These are phyloP conservation scores for Auricularia sp. DNA, from an alignment of 768 basidiomycete species.

Conservation along the genomic window DNA sequence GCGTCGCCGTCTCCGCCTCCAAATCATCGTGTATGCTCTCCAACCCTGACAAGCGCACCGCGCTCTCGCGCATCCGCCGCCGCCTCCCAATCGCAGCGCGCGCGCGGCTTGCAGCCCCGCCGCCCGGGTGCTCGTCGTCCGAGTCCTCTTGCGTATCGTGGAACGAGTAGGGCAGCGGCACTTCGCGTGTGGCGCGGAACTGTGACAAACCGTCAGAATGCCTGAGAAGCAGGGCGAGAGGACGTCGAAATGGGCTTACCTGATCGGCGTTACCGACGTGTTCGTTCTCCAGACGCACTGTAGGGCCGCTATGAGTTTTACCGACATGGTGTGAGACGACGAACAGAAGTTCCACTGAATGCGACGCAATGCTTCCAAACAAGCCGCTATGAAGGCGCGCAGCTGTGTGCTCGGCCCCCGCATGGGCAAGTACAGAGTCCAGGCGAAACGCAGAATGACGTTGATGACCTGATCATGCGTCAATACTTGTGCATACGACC, in stretches of 20 bases:
- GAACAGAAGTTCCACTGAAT: slow-evolving; percentile 89
- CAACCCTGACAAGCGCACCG: neutral
- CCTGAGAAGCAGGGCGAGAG: neutral
- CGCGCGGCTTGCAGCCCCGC: neutral
- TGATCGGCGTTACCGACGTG: slow-evolving; percentile 90
- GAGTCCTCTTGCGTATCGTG: slow-evolving; percentile 33
- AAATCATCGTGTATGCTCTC: neutral
- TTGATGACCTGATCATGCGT: slow-evolving; percentile 49
- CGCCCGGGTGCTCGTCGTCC: slow-evolving; percentile 19
- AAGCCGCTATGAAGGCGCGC: slow-evolving; percentile 54
- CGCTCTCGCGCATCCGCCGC: neutral
- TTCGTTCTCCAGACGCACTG: slow-evolving; percentile 81
- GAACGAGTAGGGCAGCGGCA: slow-evolving; percentile 69
- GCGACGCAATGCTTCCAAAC: slow-evolving; percentile 70
- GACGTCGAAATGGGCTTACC: neutral
- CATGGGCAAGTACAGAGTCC: slow-evolving; percentile 66
- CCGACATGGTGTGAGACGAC: slow-evolving; percentile 15
- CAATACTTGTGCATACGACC: neutral
- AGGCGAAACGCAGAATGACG: slow-evolving; percentile 66
- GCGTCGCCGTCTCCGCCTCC: neutral
- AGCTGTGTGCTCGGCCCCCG: slow-evolving; percentile 37
- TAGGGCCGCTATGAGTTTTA: slow-evolving; percentile 2
- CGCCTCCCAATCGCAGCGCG: neutral
- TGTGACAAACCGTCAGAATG: neutral
- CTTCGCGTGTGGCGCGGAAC: slow-evolving; percentile 78